A percentile compares a stretch with the other conserved stretches of the same genome.
phyloP scores from a whole-genome alignment of 2,329 filamentous ascomycete species.

The Septoria linicola region DNA sequence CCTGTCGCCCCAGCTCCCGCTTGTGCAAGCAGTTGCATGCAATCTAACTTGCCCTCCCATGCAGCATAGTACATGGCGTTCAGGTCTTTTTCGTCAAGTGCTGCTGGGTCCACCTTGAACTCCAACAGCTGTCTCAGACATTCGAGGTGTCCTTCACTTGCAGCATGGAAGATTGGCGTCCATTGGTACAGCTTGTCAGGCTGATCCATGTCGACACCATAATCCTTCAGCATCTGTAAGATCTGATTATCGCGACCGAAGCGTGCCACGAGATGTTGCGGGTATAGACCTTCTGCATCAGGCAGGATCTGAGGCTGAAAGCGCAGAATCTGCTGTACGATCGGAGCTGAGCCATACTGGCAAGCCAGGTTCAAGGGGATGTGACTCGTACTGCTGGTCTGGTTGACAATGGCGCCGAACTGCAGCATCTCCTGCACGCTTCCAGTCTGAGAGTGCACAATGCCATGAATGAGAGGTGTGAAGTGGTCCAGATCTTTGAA shows the following conservation, averaged over 20 bases:
- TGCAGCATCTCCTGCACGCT: conserved; percentile 78
- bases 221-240: conserved; percentile 74
- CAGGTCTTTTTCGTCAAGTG: conserved; percentile 86
- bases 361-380: conserved; percentile 93
- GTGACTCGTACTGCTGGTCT: conserved; percentile 81
- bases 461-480: conserved; percentile 90
- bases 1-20: conserved; percentile 33
- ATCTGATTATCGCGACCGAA: conserved; percentile 80
- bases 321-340: conserved; percentile 80
- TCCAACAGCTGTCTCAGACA: conserved; percentile 81
- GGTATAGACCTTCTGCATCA: conserved; percentile 92
- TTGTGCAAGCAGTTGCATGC: conserved; percentile 81
- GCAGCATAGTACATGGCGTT: conserved; percentile 98
- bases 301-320: conserved; percentile 80
- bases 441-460: conserved; percentile 78
- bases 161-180: conserved; percentile 94
- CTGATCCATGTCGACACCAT: conserved; percentile 87
- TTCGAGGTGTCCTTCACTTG: conserved; percentile 89
- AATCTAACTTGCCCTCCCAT: conserved; percentile 94
- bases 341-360: conserved; percentile 82
- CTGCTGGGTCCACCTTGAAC: conserved; percentile 72
- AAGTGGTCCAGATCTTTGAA: conserved; percentile 95
- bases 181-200: conserved; percentile 94
- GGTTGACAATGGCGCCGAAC: conserved; percentile 80
- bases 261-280: conserved; percentile 92